phyloP scores from a whole-genome alignment of 108 stramenopile species.

The Cyclotella baltica region DNA sequence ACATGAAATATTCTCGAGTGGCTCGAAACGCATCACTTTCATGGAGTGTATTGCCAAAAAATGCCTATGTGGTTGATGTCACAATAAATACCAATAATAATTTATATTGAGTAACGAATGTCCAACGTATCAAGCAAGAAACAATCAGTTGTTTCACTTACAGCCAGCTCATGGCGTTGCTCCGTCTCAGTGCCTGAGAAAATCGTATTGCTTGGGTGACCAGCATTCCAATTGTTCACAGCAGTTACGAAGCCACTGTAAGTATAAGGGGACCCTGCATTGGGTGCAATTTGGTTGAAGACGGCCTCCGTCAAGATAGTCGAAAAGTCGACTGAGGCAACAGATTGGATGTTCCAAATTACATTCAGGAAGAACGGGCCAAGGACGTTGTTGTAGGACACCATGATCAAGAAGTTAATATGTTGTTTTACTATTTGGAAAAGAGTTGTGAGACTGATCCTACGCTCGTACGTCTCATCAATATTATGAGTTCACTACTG shows the following conservation, averaged over 20 bases:
- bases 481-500: too few species aligned
- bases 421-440: too few species aligned
- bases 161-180: conserved; percentile 27
- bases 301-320: conserved; percentile 10
- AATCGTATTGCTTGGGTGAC: conserved; percentile 1
- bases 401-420: too few species aligned
- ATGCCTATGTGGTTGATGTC: conserved; percentile 15
- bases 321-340: background rate
- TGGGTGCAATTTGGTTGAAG: conserved; percentile 17
- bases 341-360: conserved; percentile 1
- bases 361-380: background rate
- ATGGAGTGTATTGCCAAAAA: conserved; percentile 35
- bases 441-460: too few species aligned
- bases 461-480: too few species aligned
- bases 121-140: background rate
- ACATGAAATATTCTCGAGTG: conserved; percentile 18
- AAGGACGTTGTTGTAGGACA: background rate
- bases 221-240: conserved; percentile 13
- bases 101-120: background rate
- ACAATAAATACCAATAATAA: background rate
- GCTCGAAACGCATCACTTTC: conserved; percentile 23
- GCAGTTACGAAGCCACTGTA: conserved; percentile 19
- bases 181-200: conserved; percentile 20
- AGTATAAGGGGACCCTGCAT: conserved; percentile 1
- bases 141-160: background rate